phyloP scores from a whole-genome alignment of 2,329 filamentous ascomycete genomes.

The Talaromyces sp. region DNA sequence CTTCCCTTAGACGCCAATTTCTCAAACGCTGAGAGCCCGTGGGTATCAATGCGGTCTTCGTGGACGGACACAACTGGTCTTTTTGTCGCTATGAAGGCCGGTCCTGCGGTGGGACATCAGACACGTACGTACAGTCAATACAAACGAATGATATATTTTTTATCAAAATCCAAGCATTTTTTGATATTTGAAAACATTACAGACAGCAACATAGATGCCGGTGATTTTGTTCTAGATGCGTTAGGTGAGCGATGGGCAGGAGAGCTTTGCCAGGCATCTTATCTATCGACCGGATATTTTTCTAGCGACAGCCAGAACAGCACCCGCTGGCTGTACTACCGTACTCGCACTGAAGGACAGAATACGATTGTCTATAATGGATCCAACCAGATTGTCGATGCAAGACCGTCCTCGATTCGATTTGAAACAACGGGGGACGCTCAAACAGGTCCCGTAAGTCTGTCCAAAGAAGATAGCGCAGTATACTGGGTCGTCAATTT shows the following conservation, averaged over 20 bases:
- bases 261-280: not conserved
- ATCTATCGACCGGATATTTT: conserved; percentile 1
- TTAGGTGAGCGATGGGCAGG: conserved; percentile 4
- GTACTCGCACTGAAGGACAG: conserved; percentile 2
- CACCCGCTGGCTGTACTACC: not conserved
- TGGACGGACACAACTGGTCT: not conserved
- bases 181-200: not conserved
- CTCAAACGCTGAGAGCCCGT: not conserved
- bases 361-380: not conserved
- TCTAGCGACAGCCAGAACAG: not conserved
- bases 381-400: not conserved
- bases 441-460: not conserved
- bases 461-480: not conserved
- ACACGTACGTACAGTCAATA: not conserved
- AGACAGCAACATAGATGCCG: not conserved
- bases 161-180: too few relatives aligned
- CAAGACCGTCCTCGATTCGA: not conserved
- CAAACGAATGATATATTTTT: too few relatives aligned
- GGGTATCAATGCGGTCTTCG: conserved; percentile 3
- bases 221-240: conserved; percentile 2
- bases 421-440: not conserved
- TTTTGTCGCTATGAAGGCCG: conserved; percentile 1
- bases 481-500: not conserved
- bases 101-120: not conserved
- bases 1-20: conserved; percentile 1